phyloP scores from a whole-genome alignment of 2,329 filamentous ascomycete species.

The Thielaviopsis ethacetica region DNA sequence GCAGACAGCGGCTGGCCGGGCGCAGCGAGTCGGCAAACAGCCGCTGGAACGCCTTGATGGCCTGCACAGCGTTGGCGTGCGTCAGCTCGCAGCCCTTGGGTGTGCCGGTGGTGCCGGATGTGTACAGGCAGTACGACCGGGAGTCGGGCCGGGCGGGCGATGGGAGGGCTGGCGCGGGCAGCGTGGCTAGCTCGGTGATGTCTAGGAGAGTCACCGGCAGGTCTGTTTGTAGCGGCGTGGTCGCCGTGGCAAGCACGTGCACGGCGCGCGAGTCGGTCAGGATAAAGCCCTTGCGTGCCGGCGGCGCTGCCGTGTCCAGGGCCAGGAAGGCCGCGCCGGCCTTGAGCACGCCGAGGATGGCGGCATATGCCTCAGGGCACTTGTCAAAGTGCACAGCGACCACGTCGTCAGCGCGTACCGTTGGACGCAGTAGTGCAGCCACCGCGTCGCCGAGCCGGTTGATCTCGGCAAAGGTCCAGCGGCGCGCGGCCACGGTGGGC shows the following conservation, averaged over 20 bases:
- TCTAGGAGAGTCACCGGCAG: constrained; percentile 21
- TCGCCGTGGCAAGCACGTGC: constrained; percentile 36
- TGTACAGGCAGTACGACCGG: constrained; percentile 72
- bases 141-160: constrained; percentile 24
- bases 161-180: not conserved
- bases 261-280: constrained; percentile 53
- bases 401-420: constrained; percentile 39
- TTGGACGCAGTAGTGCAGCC: constrained; percentile 42
- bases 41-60: constrained; percentile 70
- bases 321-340: constrained; percentile 69
- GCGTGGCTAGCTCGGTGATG: constrained; percentile 17
- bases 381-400: constrained; percentile 73
- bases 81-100: constrained; percentile 82
- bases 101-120: constrained; percentile 70
- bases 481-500: constrained; percentile 10
- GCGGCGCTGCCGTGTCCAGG: constrained; percentile 58
- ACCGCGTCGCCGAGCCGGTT: constrained; percentile 55
- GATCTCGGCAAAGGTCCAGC: constrained; percentile 63
- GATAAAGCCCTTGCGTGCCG: constrained; percentile 61
- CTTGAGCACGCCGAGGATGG: constrained; percentile 69
- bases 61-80: constrained; percentile 77
- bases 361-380: constrained; percentile 67
- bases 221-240: constrained; percentile 1
- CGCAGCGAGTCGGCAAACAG: constrained; percentile 67
- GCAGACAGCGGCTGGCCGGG: constrained; percentile 60